These are phyloP conservation scores for Aspergillus egyptiacus DNA, from an alignment of 495 filamentous ascomycete species.

Conservation along the genomic window DNA sequence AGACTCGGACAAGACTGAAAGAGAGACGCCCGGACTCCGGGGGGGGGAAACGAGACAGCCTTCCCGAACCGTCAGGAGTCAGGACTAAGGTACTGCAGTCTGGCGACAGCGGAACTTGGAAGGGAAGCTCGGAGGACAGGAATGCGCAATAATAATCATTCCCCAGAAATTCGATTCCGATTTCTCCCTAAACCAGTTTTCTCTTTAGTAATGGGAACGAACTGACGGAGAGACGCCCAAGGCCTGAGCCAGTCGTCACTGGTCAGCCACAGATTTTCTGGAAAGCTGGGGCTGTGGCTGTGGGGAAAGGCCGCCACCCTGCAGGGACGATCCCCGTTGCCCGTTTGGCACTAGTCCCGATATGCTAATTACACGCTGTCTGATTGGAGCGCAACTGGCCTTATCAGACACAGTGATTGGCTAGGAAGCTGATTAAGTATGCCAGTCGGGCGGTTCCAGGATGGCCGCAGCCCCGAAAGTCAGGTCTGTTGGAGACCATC, in stretches of 20 bases:
- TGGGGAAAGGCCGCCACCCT: slow-evolving; percentile 24
- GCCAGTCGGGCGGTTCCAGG: slow-evolving; percentile 1
- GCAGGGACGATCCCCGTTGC: slow-evolving; percentile 31
- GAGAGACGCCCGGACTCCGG: no score
- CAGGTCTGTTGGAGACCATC: not conserved
- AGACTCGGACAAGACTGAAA: not conserved
- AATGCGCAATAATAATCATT: not conserved
- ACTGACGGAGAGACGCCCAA: slow-evolving; percentile 4
- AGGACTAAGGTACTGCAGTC: no score
- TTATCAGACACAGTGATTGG: slow-evolving; percentile 28
- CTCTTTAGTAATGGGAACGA: not conserved
- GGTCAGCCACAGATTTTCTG: slow-evolving; percentile 1
- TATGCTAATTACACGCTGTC: not conserved
- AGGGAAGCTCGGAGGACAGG: not conserved
- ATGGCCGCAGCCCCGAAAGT: not conserved
- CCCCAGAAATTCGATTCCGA: slow-evolving; percentile 1
- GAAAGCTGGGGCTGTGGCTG: slow-evolving; percentile 13
- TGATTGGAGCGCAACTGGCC: slow-evolving; percentile 21
- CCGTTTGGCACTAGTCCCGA: slow-evolving; percentile 22
- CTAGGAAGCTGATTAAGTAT: not conserved
- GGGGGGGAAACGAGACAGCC: no score
- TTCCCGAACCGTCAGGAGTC: no score
- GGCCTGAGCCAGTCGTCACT: not conserved
- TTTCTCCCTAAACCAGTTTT: not conserved
- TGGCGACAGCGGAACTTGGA: not conserved